Evolutionary conservation across 352 stramenopile species (phyloP), one percentile per base, ranked within the genome.

Genomic region (Globisporangium splendens): DNA sequence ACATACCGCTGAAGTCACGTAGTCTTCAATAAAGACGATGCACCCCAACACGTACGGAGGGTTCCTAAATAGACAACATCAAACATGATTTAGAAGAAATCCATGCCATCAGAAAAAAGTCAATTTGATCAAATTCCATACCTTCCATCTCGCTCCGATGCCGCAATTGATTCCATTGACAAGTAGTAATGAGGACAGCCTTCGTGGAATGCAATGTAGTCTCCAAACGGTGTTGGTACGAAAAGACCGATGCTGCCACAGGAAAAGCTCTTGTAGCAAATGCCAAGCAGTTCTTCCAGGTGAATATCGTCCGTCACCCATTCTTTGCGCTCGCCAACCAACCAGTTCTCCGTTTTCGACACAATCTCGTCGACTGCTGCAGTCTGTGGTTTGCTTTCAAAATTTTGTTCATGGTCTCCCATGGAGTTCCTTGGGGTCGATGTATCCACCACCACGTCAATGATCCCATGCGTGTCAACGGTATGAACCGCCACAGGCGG

Each of bases 161-260:
- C 83, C 47, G 81, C 80, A 41, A 93, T 86, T 24, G 79, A 89
- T 64, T 93, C 83, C 46, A 83, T 70, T 14, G 83, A 93, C 54
- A 93, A 59, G 56, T 93, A 93, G 39, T 89, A 88, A 60, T 93
- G 83, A 13, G 83, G 83, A 38, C 80, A 90, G 39, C 77, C 79
- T 77, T 93, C 83, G 56, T 93, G 83, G 52, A 93, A 93, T n/a
- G 83, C 83, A 69, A 93, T 91, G 59, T 87, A 93, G 61, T 93
- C 80, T 14, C 83, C 83, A 66, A 91, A 85, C 20, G 83, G 83
- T 22, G 83, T 93, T 3, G 83, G 83, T 2, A 93, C 83, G 52
- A 93, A 93, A 6, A 93, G 72, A 44, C 69, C 83, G 28, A 93
- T 73, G 46, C 80, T 88, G 1, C 83, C 83, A 42, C 70, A 82